phyloP scores from a whole-genome alignment of 1,284 basidiomycete species.

The Papiliotrema terrestris region DNA sequence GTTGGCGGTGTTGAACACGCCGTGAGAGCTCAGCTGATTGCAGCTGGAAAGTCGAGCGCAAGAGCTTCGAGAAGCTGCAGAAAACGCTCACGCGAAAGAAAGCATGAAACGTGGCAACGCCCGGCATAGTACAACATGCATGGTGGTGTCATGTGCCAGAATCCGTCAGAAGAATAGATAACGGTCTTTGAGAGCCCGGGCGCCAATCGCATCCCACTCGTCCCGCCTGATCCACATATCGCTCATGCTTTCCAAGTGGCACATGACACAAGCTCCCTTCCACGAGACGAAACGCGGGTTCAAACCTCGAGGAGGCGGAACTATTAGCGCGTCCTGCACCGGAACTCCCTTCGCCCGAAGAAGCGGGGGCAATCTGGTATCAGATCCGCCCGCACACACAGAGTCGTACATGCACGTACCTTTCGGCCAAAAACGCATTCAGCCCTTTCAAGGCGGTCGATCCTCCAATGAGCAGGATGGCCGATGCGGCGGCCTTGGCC shows the following conservation, averaged over 20 bases:
- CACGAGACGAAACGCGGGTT: slow-evolving; percentile 85
- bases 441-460: slow-evolving; percentile 58
- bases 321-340: slow-evolving; percentile 79
- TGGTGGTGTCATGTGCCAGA: not conserved
- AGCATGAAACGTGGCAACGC: not conserved
- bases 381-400: not conserved
- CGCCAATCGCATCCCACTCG: slow-evolving; percentile 70
- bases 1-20: not conserved
- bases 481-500: slow-evolving; percentile 81
- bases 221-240: slow-evolving; percentile 83
- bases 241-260: slow-evolving; percentile 80
- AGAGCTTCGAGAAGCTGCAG: not conserved
- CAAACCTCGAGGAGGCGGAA: slow-evolving; percentile 88
- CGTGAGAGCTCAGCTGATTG: not conserved
- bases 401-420: slow-evolving; percentile 34
- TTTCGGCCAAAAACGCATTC: slow-evolving; percentile 37
- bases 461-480: slow-evolving; percentile 80
- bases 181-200: slow-evolving; percentile 52
- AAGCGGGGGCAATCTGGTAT: slow-evolving; percentile 50
- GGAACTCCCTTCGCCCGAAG: slow-evolving; percentile 82
- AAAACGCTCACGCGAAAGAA: not conserved
- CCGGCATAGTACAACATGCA: not conserved
- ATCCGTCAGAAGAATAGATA: slow-evolving; percentile 35
- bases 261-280: slow-evolving; percentile 94
- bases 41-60: not conserved